Evolutionary conservation across 192 early-diverging fungal species (phyloP).

Genomic region (Coemansia sp.): DNA sequence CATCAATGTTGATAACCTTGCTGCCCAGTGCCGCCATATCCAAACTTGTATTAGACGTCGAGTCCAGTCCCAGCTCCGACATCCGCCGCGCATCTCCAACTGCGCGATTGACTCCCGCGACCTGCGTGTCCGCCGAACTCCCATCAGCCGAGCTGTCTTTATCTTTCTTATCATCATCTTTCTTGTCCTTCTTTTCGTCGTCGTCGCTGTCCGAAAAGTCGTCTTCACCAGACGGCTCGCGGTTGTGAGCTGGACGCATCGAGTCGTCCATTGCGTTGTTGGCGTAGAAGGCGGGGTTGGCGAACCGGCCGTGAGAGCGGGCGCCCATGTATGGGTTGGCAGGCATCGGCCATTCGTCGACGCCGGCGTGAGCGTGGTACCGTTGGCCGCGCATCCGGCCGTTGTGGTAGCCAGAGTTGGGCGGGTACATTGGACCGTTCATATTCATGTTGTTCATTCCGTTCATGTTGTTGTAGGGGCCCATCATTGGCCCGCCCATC

Average conservation of each 20-base stretch:
- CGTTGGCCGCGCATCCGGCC: conserved; percentile 36
- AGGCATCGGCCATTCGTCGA: conserved; percentile 43
- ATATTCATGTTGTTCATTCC: conserved; percentile 24
- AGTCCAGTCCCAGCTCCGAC: conserved; percentile 7
- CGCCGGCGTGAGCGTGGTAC: conserved; percentile 34
- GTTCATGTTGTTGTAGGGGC: conserved; percentile 22
- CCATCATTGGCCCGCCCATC: conserved; percentile 21
- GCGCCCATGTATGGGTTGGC: conserved; percentile 40
- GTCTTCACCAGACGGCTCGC: conserved; percentile 22
- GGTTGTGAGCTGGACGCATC: conserved; percentile 36
- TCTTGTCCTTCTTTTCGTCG: conserved; percentile 10
- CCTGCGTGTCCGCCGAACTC: conserved; percentile 6
- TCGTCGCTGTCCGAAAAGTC: conserved; percentile 18
- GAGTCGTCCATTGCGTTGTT: conserved; percentile 6
- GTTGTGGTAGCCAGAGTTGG: conserved; percentile 14
- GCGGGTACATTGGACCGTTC: conserved; percentile 35
- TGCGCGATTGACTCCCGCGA: conserved; percentile 33
- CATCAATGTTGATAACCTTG: conserved; percentile 36
- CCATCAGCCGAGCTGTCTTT: background rate
- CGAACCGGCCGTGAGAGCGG: conserved; percentile 15
- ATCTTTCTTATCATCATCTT: background rate
- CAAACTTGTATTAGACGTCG: conserved; percentile 34
- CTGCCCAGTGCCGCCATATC: conserved; percentile 27
- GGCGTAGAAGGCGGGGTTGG: conserved; percentile 18
- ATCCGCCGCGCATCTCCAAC: background rate